Conservation (phyloP, 208 protist species). For the Crithidia expoeki region DNA sequence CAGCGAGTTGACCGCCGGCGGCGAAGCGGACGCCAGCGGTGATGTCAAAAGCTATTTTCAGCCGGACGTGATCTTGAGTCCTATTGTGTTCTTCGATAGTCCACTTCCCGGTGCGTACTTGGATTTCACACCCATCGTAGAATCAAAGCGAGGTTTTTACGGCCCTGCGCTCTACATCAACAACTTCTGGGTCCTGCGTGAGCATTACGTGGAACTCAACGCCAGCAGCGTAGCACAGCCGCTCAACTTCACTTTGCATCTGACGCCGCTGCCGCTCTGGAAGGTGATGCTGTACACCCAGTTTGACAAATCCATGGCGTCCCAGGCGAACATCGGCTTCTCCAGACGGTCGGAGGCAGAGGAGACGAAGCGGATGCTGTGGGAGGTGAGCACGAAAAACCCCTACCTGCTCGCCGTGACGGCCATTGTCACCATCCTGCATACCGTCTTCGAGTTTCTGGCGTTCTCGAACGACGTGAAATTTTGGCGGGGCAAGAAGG, state of each 20-base stretch:
- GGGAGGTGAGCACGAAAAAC: conserved; percentile 92
- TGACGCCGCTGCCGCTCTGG: conserved; percentile 57
- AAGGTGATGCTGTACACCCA: conserved; percentile 81
- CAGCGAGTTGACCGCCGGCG: not conserved
- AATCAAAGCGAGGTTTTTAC: conserved; percentile 53
- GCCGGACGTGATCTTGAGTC: conserved; percentile 68
- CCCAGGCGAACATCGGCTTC: conserved; percentile 75
- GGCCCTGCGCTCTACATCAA: conserved; percentile 93
- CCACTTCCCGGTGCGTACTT: conserved; percentile 53
- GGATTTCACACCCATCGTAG: conserved; percentile 45
- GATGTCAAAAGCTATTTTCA: conserved; percentile 50
- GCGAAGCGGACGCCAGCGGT: not conserved
- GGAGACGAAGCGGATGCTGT: conserved; percentile 93
- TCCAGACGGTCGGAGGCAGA: conserved; percentile 56
- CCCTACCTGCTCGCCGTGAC: conserved; percentile 95
- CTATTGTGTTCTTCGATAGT: conserved; percentile 70
- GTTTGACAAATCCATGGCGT: conserved; percentile 79
- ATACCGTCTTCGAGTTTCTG: conserved; percentile 98
- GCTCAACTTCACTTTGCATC: conserved; percentile 59
- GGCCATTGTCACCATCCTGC: conserved; percentile 94
- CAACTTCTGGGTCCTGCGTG: conserved; percentile 94
- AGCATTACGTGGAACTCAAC: conserved; percentile 85
- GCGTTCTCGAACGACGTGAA: conserved; percentile 97
- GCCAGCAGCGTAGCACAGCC: conserved; percentile 52
- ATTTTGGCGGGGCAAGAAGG: conserved; percentile 90